Conservation (phyloP, 306 rosid genomes). For the Arachis stenosperma region DNA sequence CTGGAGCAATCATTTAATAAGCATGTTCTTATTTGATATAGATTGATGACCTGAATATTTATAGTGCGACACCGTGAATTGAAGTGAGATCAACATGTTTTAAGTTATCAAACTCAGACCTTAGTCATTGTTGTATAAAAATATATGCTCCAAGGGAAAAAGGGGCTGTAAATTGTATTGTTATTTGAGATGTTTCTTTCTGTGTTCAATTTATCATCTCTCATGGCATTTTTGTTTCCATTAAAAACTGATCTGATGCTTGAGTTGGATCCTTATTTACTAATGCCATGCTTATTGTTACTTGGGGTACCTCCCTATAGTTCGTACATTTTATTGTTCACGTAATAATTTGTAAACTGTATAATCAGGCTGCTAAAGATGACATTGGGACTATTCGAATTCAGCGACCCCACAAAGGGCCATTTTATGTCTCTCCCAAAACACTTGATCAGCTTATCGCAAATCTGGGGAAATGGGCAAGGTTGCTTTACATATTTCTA, state of each 20-base stretch:
- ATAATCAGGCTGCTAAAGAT: conserved; percentile 85
- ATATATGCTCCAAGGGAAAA: conserved; percentile 20
- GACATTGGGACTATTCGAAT: conserved; percentile 82
- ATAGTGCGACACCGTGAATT: conserved; percentile 4
- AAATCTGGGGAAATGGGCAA: conserved; percentile 97
- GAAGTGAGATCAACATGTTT: conserved; percentile 14
- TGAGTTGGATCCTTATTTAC: neutral
- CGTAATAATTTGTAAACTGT: conserved; percentile 36
- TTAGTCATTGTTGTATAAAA: conserved; percentile 26
- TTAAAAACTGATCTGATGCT: neutral
- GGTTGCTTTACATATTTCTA: conserved; percentile 52
- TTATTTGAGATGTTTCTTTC: conserved; percentile 14
- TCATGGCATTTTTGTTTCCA: conserved; percentile 15
- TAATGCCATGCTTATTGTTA: neutral
- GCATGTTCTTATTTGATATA: conserved; percentile 15
- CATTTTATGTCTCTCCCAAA: conserved; percentile 90
- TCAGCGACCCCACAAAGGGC: conserved; percentile 95
- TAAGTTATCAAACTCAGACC: conserved; percentile 19
- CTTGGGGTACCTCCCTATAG: neutral
- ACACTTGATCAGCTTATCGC: conserved; percentile 88
- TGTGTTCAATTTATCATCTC: conserved; percentile 24
- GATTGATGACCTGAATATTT: conserved; percentile 17
- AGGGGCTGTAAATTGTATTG: conserved; percentile 16
- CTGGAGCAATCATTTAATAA: conserved; percentile 12
- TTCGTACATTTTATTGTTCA: neutral